Conservation (phyloP, 129 eudicot genomes). For the Oenanthe sinensis region DNA sequence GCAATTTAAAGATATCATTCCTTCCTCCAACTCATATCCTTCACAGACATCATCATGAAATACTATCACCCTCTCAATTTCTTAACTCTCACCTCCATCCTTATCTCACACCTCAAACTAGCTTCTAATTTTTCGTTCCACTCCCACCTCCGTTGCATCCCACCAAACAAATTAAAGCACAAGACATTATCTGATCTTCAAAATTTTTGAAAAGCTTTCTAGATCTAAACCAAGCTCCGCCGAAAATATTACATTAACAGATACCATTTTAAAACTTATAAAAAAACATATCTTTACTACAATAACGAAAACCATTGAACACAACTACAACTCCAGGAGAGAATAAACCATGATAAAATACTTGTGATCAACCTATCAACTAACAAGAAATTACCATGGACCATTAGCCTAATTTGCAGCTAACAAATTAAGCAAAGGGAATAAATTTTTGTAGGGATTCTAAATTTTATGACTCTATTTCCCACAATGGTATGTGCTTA, state of each 20-base stretch:
- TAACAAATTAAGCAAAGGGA: not conserved
- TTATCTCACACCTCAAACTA: not conserved
- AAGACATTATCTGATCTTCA: not conserved
- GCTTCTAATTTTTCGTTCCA: not conserved
- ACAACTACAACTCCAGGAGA: not conserved
- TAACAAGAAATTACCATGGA: not conserved
- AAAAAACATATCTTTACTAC: not conserved
- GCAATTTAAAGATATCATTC: not conserved
- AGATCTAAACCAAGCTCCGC: not conserved
- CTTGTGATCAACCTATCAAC: not conserved
- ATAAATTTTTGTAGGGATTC: not conserved
- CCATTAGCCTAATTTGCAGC: not conserved
- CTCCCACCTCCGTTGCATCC: not conserved
- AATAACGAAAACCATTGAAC: not conserved
- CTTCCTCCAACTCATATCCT: not conserved
- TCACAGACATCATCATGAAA: not conserved
- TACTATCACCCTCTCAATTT: too few relatives aligned
- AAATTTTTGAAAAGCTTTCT: not conserved
- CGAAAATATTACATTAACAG: not conserved
- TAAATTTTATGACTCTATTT: not conserved
- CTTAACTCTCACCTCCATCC: not conserved
- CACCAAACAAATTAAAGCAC: not conserved
- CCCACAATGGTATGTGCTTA: not conserved
- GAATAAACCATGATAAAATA: not conserved
- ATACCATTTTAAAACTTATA: not conserved